Evolutionary conservation across 768 basidiomycete genomes (phyloP).

Genomic region (Naematelia aurantialba): DNA sequence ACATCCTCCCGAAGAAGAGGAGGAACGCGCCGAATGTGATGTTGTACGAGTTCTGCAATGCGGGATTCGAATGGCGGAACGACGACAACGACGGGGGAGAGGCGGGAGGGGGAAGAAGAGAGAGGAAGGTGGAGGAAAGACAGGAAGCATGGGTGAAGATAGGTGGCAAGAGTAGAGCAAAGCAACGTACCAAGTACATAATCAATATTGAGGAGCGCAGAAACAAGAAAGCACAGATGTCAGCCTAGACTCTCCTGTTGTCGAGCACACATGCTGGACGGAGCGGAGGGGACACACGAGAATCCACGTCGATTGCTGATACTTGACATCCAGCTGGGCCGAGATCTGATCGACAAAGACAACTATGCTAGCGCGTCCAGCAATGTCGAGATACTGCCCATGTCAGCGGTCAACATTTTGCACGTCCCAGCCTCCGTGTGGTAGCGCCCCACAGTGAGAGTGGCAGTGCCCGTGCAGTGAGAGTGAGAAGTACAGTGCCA

Average conservation of each 20-base stretch:
- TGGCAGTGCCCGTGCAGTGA: no score
- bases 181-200: no score
- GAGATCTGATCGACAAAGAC: constrained; percentile 34
- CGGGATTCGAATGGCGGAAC: neutral
- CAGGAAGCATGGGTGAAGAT: neutral
- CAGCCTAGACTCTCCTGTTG: neutral
- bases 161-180: no score
- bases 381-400: constrained; percentile 25
- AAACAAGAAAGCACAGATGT: neutral
- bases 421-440: no score
- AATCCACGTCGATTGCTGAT: constrained; percentile 36
- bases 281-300: constrained; percentile 21
- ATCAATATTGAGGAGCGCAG: no score
- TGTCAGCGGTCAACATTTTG: neutral
- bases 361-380: constrained; percentile 19
- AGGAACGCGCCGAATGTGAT: constrained; percentile 39
- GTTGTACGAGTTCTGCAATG: constrained; percentile 23
- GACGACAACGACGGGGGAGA: neutral
- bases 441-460: no score
- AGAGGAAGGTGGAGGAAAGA: neutral
- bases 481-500: no score
- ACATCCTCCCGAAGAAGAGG: constrained; percentile 40
- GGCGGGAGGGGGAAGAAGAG: neutral
- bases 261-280: neutral
- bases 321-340: constrained; percentile 27